Evolutionary conservation across 177 flowering plant genomes (phyloP).

Genomic region (Telopea speciosissima): DNA sequence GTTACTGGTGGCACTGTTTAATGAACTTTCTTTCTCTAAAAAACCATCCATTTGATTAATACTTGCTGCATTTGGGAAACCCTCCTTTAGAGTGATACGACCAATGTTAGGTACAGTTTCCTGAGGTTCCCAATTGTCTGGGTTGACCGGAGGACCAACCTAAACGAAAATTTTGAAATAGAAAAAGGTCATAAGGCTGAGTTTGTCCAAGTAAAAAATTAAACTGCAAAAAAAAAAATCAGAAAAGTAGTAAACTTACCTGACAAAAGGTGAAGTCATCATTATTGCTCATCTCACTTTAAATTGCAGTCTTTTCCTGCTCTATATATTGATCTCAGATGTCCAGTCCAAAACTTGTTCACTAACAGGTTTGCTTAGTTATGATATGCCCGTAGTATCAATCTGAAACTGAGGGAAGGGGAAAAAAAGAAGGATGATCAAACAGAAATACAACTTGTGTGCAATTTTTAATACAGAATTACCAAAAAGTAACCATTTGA

Average conservation of each 20-base stretch:
- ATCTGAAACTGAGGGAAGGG: background rate
- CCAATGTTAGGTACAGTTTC: constrained; percentile 25
- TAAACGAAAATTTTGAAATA: constrained; percentile 11
- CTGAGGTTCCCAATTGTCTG: constrained; percentile 28
- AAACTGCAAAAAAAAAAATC: background rate
- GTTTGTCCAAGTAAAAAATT: background rate
- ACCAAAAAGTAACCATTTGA: background rate
- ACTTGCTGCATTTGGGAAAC: constrained; percentile 12
- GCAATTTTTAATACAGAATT: background rate
- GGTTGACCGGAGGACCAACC: constrained; percentile 35
- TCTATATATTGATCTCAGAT: background rate
- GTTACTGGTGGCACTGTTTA: constrained; percentile 11
- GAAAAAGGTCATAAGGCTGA: background rate
- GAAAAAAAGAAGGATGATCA: no score
- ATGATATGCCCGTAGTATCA: background rate
- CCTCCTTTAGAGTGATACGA: constrained; percentile 36
- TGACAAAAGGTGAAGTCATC: constrained; percentile 77
- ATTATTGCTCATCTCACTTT: constrained; percentile 34
- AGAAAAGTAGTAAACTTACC: constrained; percentile 26
- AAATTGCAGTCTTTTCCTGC: background rate
- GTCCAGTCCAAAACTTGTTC: background rate
- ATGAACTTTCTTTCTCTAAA: constrained; percentile 20
- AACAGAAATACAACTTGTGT: background rate
- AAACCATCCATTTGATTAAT: constrained; percentile 17
- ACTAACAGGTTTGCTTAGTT: background rate